These are phyloP conservation scores for Penicillium alfredii DNA, from an alignment of 495 filamentous ascomycete genomes.

Conservation along the genomic window DNA sequence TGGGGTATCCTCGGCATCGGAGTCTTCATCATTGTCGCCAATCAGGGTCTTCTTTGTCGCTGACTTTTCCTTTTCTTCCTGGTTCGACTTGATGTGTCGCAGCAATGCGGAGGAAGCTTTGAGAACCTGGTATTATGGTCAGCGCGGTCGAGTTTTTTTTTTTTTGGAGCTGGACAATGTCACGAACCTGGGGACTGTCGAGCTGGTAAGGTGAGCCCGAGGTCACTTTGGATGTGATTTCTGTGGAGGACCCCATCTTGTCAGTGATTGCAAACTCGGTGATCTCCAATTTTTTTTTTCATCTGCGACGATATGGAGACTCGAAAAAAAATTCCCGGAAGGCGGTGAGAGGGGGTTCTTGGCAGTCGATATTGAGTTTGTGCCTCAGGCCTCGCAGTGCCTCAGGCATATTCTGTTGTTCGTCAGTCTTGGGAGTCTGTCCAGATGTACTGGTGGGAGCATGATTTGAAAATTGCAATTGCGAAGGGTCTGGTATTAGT, in stretches of 20 bases:
- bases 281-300: constrained; percentile 23
- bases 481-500: too few species aligned
- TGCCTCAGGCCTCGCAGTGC: constrained; percentile 28
- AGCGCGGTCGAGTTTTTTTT: constrained; percentile 14
- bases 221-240: constrained; percentile 46
- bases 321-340: constrained; percentile 38
- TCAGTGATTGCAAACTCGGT: constrained; percentile 21
- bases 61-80: constrained; percentile 48
- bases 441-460: too few species aligned
- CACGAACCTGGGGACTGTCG: constrained; percentile 55
- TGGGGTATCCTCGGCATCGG: constrained; percentile 35
- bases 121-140: constrained; percentile 47
- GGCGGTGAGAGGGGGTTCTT: too few species aligned
- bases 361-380: constrained; percentile 25
- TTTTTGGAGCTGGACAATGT: not conserved
- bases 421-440: too few species aligned
- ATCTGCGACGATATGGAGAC: constrained; percentile 25
- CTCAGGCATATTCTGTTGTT: too few species aligned
- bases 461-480: too few species aligned
- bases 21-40: constrained; percentile 49
- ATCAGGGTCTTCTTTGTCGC: constrained; percentile 70
- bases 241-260: constrained; percentile 43
- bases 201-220: constrained; percentile 58
- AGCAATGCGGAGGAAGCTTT: constrained; percentile 79
- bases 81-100: constrained; percentile 66